These are phyloP conservation scores for Berkeleyomyces rouxiae DNA, from an alignment of 2,329 filamentous ascomycete species.

Conservation along the genomic window DNA sequence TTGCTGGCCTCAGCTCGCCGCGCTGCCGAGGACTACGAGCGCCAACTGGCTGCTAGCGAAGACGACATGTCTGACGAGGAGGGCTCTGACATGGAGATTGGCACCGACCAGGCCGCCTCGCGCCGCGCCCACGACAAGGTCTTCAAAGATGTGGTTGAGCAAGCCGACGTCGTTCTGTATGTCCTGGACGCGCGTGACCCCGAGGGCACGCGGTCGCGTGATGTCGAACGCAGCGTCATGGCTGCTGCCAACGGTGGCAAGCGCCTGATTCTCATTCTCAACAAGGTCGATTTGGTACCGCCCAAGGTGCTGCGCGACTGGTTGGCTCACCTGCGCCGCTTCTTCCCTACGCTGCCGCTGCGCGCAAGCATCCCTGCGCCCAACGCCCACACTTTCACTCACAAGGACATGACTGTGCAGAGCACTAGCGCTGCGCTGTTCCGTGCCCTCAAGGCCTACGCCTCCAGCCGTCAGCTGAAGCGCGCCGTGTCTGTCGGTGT, in stretches of 20 bases:
- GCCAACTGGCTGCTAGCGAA: slow-evolving; percentile 42
- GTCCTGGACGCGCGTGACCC: slow-evolving; percentile 86
- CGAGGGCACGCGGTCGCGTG: slow-evolving; percentile 74
- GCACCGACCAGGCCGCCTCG: slow-evolving; percentile 43
- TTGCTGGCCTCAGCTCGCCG: slow-evolving; percentile 68
- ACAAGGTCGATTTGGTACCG: slow-evolving; percentile 89
- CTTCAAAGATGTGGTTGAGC: slow-evolving; percentile 82
- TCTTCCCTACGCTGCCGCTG: slow-evolving; percentile 80
- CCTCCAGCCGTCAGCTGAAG: slow-evolving; percentile 69
- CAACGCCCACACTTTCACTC: slow-evolving; percentile 82
- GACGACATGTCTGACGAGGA: slow-evolving; percentile 39
- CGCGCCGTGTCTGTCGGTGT: slow-evolving; percentile 81
- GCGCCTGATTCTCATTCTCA: slow-evolving; percentile 76
- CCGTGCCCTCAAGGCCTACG: slow-evolving; percentile 77
- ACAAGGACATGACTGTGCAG: slow-evolving; percentile 74
- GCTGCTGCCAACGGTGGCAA: slow-evolving; percentile 71
- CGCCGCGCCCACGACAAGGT: slow-evolving; percentile 86
- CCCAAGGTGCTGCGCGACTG: slow-evolving; percentile 67
- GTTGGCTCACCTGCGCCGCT: slow-evolving; percentile 69
- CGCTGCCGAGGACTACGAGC: slow-evolving; percentile 59
- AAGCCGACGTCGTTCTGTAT: slow-evolving; percentile 81
- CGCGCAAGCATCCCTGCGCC: slow-evolving; percentile 67
- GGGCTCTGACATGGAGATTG: slow-evolving; percentile 34
- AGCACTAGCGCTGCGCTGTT: slow-evolving; percentile 74
- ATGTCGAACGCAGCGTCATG: slow-evolving; percentile 83